phyloP scores from a whole-genome alignment of 2,329 filamentous ascomycete genomes.

The Sporothrix humicola region DNA sequence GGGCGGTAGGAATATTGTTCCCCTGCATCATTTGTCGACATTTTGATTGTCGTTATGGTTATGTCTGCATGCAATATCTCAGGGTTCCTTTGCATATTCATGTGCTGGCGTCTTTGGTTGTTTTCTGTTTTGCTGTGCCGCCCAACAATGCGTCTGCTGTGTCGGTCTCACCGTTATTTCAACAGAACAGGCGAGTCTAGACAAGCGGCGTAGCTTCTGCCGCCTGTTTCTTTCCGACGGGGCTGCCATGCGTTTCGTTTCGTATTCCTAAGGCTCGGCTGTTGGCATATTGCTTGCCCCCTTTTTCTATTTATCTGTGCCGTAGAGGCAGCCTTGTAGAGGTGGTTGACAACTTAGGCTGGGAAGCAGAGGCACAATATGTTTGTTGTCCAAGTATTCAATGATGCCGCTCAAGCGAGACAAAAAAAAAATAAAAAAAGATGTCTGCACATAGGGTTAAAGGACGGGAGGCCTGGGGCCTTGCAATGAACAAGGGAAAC shows the following conservation, averaged over 20 bases:
- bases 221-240: background rate
- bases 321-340: background rate
- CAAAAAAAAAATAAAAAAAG: no score
- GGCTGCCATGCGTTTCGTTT: slow-evolving; percentile 1
- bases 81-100: background rate
- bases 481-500: background rate
- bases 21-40: background rate
- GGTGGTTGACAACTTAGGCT: no score
- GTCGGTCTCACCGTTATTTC: background rate
- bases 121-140: slow-evolving; percentile 6
- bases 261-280: slow-evolving; percentile 7
- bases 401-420: background rate
- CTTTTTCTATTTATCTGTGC: background rate
- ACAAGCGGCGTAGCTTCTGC: slow-evolving; percentile 19
- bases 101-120: background rate
- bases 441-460: background rate
- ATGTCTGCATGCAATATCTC: background rate
- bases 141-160: background rate
- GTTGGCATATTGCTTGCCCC: background rate
- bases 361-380: no score
- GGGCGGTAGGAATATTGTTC: slow-evolving; percentile 1
- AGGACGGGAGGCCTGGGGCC: background rate
- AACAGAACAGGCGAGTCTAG: background rate
- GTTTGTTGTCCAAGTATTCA: no score
- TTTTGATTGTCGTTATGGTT: no score